Percentiles rank a stretch among this genome's conserved stretches.
phyloP scores from a whole-genome alignment of 805 yeast species.

The Tetrapisispora nanseiensis region DNA sequence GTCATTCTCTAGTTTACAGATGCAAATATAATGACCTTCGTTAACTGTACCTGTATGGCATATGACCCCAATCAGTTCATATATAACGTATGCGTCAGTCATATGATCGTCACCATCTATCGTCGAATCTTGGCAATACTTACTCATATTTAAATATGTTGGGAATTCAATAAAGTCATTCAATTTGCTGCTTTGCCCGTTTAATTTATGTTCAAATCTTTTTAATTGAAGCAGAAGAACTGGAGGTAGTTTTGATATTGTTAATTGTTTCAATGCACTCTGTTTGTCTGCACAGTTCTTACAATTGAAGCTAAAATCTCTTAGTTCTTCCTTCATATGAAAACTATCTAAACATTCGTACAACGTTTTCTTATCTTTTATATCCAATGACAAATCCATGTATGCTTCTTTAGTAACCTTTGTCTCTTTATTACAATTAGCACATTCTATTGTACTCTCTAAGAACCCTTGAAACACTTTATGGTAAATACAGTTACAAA shows the following conservation, averaged over 20 bases:
- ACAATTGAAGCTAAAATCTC: constrained; percentile 65
- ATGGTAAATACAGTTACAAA: constrained; percentile 76
- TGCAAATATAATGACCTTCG: constrained; percentile 89
- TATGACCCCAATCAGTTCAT: constrained; percentile 79
- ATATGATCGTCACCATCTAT: constrained; percentile 1
- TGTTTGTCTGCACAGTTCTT: constrained; percentile 51
- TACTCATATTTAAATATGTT: constrained; percentile 56
- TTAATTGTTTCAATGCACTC: constrained; percentile 62
- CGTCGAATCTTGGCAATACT: constrained; percentile 33
- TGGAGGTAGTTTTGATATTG: constrained; percentile 60
- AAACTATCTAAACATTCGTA: constrained; percentile 65
- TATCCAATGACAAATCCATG: constrained; percentile 79
- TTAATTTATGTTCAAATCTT: constrained; percentile 38
- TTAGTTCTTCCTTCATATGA: constrained; percentile 63
- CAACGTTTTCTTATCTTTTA: constrained; percentile 38
- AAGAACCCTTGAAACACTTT: constrained; percentile 74
- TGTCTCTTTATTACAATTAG: constrained; percentile 54
- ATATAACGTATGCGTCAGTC: constrained; percentile 34
- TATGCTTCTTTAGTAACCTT: constrained; percentile 71
- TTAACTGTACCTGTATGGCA: constrained; percentile 88
- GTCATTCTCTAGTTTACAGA: constrained; percentile 61
- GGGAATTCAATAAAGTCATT: constrained; percentile 72
- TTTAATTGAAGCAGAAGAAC: constrained; percentile 80
- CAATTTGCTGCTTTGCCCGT: constrained; percentile 49
- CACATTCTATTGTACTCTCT: constrained; percentile 70